These are phyloP conservation scores for Annulohypoxylon maeteangense DNA, from an alignment of 495 filamentous ascomycete genomes.

Conservation along the genomic window DNA sequence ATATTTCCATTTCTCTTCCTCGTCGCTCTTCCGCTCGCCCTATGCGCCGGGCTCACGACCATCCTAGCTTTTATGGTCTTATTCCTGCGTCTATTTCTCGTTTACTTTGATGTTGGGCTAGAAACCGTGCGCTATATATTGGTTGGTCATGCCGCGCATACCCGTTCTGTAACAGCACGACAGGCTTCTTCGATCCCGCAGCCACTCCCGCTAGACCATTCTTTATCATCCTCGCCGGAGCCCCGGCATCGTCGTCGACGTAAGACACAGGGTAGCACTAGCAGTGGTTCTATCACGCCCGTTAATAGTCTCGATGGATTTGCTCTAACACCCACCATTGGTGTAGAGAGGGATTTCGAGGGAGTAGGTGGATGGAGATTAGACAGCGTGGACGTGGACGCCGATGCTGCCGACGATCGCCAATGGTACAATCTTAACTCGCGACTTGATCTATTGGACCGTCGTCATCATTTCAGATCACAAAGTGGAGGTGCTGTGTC, in stretches of 20 bases:
- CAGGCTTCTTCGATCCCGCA: slow-evolving; percentile 17
- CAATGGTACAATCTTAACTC: slow-evolving; percentile 81
- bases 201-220: slow-evolving; percentile 14
- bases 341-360: slow-evolving; percentile 77
- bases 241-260: slow-evolving; percentile 50
- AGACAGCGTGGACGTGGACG: slow-evolving; percentile 53
- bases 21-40: slow-evolving; percentile 73
- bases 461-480: slow-evolving; percentile 50
- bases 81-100: slow-evolving; percentile 69
- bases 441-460: slow-evolving; percentile 71
- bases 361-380: slow-evolving; percentile 85
- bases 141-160: slow-evolving; percentile 39
- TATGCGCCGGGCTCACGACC: slow-evolving; percentile 76
- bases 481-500: slow-evolving; percentile 48
- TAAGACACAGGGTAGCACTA: slow-evolving; percentile 46
- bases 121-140: slow-evolving; percentile 50
- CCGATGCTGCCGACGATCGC: slow-evolving; percentile 66
- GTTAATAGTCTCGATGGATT: slow-evolving; percentile 48
- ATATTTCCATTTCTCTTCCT: slow-evolving; percentile 71
- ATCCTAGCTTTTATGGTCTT: slow-evolving; percentile 72
- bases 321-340: slow-evolving; percentile 53
- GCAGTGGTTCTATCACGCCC: slow-evolving; percentile 53
- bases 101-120: slow-evolving; percentile 75
- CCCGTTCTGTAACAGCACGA: slow-evolving; percentile 34
- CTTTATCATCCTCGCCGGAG: slow-evolving; percentile 30